A percentile compares a stretch with the other conserved stretches of the same genome.
Evolutionary conservation across 129 eudicot species (phyloP).

Genomic region (Flaveria trinervia): DNA sequence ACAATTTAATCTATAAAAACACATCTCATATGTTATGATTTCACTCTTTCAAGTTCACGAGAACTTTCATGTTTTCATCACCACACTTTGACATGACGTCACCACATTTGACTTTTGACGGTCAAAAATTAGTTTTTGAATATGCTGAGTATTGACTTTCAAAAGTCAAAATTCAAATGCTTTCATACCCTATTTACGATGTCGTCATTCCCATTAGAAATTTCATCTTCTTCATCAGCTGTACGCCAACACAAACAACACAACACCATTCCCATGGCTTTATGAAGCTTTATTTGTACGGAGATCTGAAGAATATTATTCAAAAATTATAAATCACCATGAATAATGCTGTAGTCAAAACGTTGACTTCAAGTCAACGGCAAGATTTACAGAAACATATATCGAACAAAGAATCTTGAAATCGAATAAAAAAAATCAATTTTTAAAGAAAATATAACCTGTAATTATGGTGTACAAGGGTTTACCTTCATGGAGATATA

Average conservation of each 20-base stretch:
- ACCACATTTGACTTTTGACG: no score
- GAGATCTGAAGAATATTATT: no score
- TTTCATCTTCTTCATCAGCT: constrained; percentile 21
- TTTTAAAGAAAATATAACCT: neutral
- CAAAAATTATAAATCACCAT: no score
- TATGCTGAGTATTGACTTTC: no score
- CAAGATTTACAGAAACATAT: neutral
- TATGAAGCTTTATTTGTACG: neutral
- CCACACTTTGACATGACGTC: neutral
- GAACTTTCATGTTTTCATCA: neutral
- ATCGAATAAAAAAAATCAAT: neutral
- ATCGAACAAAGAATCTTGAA: neutral
- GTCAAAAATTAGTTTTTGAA: no score
- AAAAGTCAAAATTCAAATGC: no score
- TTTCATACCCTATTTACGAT: constrained; percentile 13
- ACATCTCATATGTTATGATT: no score
- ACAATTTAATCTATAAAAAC: neutral
- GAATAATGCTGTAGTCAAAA: no score
- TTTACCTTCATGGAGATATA: neutral
- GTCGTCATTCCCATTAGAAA: neutral
- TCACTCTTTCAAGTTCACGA: neutral
- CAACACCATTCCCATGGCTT: constrained; percentile 28
- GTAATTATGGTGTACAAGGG: neutral
- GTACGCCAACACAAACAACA: constrained; percentile 13
- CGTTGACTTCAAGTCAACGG: no score